Conservation (phyloP, 805 yeast species). For the Ogataea chonburiensis region DNA sequence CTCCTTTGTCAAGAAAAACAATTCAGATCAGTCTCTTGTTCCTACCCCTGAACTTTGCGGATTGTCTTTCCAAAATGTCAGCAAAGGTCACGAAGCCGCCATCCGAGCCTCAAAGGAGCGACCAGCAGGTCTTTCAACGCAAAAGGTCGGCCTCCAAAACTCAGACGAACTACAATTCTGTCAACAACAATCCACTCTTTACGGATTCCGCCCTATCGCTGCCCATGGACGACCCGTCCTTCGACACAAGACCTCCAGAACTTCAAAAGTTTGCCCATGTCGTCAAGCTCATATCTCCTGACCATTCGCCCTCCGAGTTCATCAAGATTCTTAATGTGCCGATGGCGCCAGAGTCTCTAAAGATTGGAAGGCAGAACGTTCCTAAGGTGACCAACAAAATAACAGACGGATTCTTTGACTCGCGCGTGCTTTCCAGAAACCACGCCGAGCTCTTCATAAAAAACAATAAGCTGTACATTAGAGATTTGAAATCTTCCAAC, state of each 20-base stretch:
- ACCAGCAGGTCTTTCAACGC: constrained; percentile 21
- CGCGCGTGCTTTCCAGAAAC: constrained; percentile 86
- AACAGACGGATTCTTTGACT: constrained; percentile 91
- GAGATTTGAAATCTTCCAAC: constrained; percentile 87
- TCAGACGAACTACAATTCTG: constrained; percentile 33
- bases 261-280: constrained; percentile 48
- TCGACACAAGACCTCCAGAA: constrained; percentile 17
- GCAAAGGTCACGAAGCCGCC: constrained; percentile 13
- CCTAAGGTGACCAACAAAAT: constrained; percentile 56
- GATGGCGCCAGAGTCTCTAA: constrained; percentile 73
- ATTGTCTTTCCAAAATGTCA: constrained; percentile 9
- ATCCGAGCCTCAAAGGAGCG: constrained; percentile 4
- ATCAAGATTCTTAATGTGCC: constrained; percentile 80
- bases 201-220: constrained; percentile 9
- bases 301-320: constrained; percentile 66
- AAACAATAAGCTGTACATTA: constrained; percentile 65
- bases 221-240: constrained; percentile 8
- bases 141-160: constrained; percentile 36
- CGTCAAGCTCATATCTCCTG: constrained; percentile 72
- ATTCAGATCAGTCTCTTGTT: not conserved
- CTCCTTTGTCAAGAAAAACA: constrained; percentile 1
- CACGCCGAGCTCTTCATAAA: constrained; percentile 84
- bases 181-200: constrained; percentile 20
- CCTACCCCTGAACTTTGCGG: not conserved
- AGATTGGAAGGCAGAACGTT: constrained; percentile 87